A percentile compares a stretch with the other conserved stretches of the same genome.
Evolutionary conservation across 495 filamentous ascomycete species (phyloP).

Genomic region (Penicillium samsonianum): DNA sequence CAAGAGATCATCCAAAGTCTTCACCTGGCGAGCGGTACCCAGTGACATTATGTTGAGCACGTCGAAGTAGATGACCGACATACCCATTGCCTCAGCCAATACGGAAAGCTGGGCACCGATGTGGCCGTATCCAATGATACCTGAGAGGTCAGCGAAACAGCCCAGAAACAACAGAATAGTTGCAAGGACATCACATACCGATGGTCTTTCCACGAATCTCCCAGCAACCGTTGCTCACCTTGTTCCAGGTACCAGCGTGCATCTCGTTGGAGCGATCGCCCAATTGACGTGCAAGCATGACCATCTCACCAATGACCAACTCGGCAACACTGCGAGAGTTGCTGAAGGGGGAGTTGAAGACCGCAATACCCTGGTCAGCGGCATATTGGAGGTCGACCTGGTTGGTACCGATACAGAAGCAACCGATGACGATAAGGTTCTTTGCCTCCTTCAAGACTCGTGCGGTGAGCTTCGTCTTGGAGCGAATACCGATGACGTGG

Average conservation of each 20-base stretch:
- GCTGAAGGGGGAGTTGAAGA: slow-evolving; percentile 99
- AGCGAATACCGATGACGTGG: slow-evolving; percentile 96
- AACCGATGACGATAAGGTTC: slow-evolving; percentile 93
- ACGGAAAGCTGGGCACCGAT: slow-evolving; percentile 97
- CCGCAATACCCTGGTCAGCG: slow-evolving; percentile 86
- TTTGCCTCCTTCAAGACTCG: slow-evolving; percentile 85
- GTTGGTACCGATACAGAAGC: slow-evolving; percentile 99
- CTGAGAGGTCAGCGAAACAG: slow-evolving; percentile 33
- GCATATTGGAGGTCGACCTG: slow-evolving; percentile 95
- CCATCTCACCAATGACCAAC: slow-evolving; percentile 91
- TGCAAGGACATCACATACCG: slow-evolving; percentile 48
- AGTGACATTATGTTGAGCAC: slow-evolving; percentile 89
- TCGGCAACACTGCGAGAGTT: slow-evolving; percentile 98
- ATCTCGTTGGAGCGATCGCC: slow-evolving; percentile 93
- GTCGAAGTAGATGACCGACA: slow-evolving; percentile 96
- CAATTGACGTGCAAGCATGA: slow-evolving; percentile 85
- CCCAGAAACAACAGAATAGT: neutral
- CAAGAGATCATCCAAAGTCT: slow-evolving; percentile 75
- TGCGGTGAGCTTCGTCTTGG: slow-evolving; percentile 91
- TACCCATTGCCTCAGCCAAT: slow-evolving; percentile 94
- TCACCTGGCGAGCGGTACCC: slow-evolving; percentile 81
- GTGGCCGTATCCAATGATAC: slow-evolving; percentile 96
- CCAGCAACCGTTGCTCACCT: slow-evolving; percentile 95
- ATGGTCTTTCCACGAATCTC: slow-evolving; percentile 97
- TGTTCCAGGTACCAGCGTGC: slow-evolving; percentile 96